A percentile compares a stretch with the other conserved stretches of the same genome.
These are phyloP conservation scores for Candida sp. DNA, from an alignment of 1,139 yeast genomes.

Conservation along the genomic window DNA sequence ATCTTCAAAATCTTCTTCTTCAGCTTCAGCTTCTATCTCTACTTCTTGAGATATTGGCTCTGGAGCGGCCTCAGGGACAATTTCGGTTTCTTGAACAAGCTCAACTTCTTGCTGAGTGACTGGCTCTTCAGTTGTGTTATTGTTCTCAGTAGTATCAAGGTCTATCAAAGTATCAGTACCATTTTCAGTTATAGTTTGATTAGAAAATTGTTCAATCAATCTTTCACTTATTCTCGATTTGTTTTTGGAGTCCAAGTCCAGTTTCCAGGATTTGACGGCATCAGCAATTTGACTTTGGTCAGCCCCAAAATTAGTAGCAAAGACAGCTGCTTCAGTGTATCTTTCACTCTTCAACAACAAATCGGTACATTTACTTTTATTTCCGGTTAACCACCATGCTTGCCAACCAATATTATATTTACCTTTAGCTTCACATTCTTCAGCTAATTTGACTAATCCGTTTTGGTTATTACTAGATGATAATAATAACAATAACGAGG, in stretches of 20 bases:
- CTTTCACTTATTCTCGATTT: conserved; percentile 61
- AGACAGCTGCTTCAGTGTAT: conserved; percentile 79
- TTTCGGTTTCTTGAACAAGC: conserved; percentile 14
- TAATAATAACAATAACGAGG: conserved; percentile 77
- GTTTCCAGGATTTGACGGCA: conserved; percentile 66
- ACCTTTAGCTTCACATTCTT: conserved; percentile 63
- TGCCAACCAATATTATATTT: conserved; percentile 90
- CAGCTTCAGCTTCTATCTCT: conserved; percentile 16
- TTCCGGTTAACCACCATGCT: conserved; percentile 85
- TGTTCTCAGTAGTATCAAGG: conserved; percentile 12
- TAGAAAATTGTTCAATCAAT: conserved; percentile 38
- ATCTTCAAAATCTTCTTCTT: conserved; percentile 13
- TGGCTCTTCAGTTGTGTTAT: conserved; percentile 7
- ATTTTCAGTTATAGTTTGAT: conserved; percentile 13
- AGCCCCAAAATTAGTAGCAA: conserved; percentile 72
- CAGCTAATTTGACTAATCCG: conserved; percentile 61
- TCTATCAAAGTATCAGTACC: conserved; percentile 26
- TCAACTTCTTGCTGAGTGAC: conserved; percentile 12
- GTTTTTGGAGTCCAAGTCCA: conserved; percentile 45
- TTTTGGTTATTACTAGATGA: conserved; percentile 73
- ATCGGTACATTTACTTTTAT: conserved; percentile 59
- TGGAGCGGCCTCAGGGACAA: conserved; percentile 7
- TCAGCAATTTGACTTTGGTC: conserved; percentile 33
- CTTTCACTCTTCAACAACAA: conserved; percentile 70
- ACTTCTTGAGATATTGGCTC: conserved; percentile 11